Base-by-base conservation (phyloP, 2,329 filamentous ascomycete genomes). In the Lomentospora prolificans region DNA sequence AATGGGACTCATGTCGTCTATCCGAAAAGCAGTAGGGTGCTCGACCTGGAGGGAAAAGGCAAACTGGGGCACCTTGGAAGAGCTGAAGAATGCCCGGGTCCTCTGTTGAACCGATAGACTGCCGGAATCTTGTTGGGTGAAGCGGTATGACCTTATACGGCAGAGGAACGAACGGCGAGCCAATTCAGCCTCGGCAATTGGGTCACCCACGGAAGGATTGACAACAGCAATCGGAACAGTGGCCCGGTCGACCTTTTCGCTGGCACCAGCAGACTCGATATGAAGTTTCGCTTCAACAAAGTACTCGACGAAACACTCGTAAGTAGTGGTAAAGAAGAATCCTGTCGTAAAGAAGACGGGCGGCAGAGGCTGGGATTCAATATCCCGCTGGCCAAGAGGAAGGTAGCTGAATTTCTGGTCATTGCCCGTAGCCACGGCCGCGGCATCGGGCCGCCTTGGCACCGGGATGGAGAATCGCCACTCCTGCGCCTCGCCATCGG, bases 221-320 rank as follows among this genome's bases (percentile, higher is more conserved):
- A 58, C 7, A 70, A 14, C 0, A 67, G 68, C 1, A 65, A 39
- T 0, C n/a, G n/a, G n/a, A n/a, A n/a, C n/a, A n/a, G 33, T 58
- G 1, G 62, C 68, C 3, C 57, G 33, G 1, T 50, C 7, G 1
- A n/a, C 50, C 7, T 61, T 50, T 3, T 7, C 46, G 2, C 9
- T 24, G 1, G 30, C 53, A 2, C 53, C 25, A 0, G 50, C 50
- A 4, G 28, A 50, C 1, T 54, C 58, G 39, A 59, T 60, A 3
- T n/a, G 53, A 2, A 72, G 33, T 2, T 59, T 57, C 0, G 69
- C 69, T 30, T 67, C 57, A 1, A 74, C 57, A 9, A 61, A 64
- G 44, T 73, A 73, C 48, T 74, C 68, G n/a, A 70, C 66, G 8
- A 62, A 67, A 3, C 59, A 58, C 19, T 67, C 61, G n/a, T 60